A percentile compares a stretch with the other conserved stretches of the same genome.
These are phyloP conservation scores for Pinus albicaulis DNA, from an alignment of 75 land plant species.

Conservation along the genomic window DNA sequence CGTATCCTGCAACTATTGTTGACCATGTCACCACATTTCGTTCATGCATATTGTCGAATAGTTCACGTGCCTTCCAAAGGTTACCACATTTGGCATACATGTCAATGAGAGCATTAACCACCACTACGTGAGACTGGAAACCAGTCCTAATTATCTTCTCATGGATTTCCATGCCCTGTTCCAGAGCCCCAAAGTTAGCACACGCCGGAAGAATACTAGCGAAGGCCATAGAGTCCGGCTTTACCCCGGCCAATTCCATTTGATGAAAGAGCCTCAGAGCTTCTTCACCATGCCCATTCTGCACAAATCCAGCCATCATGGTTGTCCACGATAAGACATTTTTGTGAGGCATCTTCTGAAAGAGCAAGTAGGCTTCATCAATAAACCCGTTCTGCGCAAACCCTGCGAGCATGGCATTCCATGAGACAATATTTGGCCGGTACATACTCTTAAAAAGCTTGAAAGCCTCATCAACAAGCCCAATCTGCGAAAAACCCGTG, in stretches of 20 bases:
- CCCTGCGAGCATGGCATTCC: constrained; percentile 53
- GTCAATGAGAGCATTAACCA: constrained; percentile 28
- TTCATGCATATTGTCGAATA: constrained; percentile 23
- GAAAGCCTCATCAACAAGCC: constrained; percentile 18
- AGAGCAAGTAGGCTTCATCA: constrained; percentile 37
- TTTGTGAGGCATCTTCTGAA: constrained; percentile 20
- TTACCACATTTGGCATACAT: constrained; percentile 27
- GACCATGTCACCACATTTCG: constrained; percentile 39
- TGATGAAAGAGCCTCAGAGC: constrained; percentile 36
- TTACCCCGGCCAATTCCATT: constrained; percentile 34
- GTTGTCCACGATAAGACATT: constrained; percentile 67
- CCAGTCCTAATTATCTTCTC: background rate
- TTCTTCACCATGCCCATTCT: constrained; percentile 20
- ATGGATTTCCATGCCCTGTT: constrained; percentile 20
- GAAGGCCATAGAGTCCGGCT: constrained; percentile 50
- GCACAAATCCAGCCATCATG: constrained; percentile 57
- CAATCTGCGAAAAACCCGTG: constrained; percentile 44
- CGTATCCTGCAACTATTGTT: constrained; percentile 50
- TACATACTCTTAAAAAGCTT: constrained; percentile 30
- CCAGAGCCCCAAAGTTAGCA: constrained; percentile 40
- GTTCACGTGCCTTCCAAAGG: constrained; percentile 26
- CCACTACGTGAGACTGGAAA: background rate
- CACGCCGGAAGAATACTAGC: constrained; percentile 41
- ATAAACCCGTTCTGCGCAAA: constrained; percentile 25
- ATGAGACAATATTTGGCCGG: constrained; percentile 41